Evolutionary conservation across 108 stramenopile species (phyloP), one percentile per base, ranked within the genome.

Genomic region (Chaetoceros muelleri): DNA sequence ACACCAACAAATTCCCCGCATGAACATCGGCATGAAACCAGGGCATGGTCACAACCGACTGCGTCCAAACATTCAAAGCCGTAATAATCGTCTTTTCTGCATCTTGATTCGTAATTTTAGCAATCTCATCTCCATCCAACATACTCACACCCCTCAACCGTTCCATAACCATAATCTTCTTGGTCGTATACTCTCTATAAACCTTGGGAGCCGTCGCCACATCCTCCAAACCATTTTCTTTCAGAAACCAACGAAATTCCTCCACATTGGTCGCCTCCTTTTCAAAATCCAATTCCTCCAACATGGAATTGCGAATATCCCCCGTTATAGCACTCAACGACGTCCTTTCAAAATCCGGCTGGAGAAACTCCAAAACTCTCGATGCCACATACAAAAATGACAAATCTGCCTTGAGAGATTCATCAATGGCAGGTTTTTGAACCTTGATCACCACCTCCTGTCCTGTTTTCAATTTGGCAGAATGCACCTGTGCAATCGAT

Each of bases 1-100:
- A 46, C 40, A 79, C 61, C 56, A 90, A 60, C 17, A 93, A 58
- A 40, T 90, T 90, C 7, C 97, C 97, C 23, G 85, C 84, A 63
- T 98, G 97, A 0, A 96, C 93, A 60, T 97, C 96, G n/a, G 97
- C 97, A 63, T 98, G 97, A 67, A 98, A 98, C 72, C 79, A 93
- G 5, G 93, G 91, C 84, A 93, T 90, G 18, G 60, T 63, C 66
- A 87, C 75, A 3, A 98, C 95, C 48, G 74, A 79, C 20, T 68
- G 31, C 5, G 90, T 93, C 97, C 97, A 98, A 21, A 93, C 89
- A 53, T 96, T 96, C 19, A 98, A 71, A 1, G 97, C 97, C 2
- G 91, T 83, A 20, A 96, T 70, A 24, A 98, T 87, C 0, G 82
- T 68, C n/a, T 74, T 53, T 58, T 92, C 85, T 1, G 94, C 88